A percentile compares a stretch with the other conserved stretches of the same genome.
These are phyloP conservation scores for Populus trichocarpa DNA, from an alignment of 441 rosid species.

Conservation along the genomic window DNA sequence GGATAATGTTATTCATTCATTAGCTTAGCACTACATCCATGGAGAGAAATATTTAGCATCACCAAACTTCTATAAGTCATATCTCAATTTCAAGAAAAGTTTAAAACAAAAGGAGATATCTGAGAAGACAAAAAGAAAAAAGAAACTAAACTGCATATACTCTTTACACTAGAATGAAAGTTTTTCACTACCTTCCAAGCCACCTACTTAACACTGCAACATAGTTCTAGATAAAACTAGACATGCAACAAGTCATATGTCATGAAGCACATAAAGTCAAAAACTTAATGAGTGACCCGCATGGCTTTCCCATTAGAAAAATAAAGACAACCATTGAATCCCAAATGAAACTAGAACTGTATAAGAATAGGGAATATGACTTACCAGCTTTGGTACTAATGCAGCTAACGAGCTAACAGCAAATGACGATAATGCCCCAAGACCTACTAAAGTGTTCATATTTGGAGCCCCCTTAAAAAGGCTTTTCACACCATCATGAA, in stretches of 20 bases:
- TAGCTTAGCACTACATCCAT: neutral
- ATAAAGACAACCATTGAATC: neutral
- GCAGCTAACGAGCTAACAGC: slow-evolving; percentile 86
- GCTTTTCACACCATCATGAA: slow-evolving; percentile 77
- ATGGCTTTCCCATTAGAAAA: neutral
- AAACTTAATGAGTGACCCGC: neutral
- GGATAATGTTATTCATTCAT: neutral
- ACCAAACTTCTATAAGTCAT: neutral
- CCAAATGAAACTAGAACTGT: slow-evolving; percentile 9
- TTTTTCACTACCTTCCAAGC: neutral
- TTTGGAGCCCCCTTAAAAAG: slow-evolving; percentile 85
- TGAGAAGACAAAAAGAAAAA: neutral
- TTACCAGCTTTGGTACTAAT: slow-evolving; percentile 78
- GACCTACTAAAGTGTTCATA: slow-evolving; percentile 97
- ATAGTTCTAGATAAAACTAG: neutral
- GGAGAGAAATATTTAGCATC: neutral
- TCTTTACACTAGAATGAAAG: neutral
- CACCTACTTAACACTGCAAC: neutral
- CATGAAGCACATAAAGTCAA: neutral
- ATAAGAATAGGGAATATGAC: slow-evolving; percentile 10
- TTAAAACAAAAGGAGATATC: neutral
- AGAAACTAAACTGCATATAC: neutral
- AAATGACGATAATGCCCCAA: slow-evolving; percentile 96
- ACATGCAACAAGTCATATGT: neutral
- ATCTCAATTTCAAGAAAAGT: neutral